These are phyloP conservation scores for Fusarium sp. DNA, from an alignment of 2,329 filamentous ascomycete genomes.

Conservation along the genomic window DNA sequence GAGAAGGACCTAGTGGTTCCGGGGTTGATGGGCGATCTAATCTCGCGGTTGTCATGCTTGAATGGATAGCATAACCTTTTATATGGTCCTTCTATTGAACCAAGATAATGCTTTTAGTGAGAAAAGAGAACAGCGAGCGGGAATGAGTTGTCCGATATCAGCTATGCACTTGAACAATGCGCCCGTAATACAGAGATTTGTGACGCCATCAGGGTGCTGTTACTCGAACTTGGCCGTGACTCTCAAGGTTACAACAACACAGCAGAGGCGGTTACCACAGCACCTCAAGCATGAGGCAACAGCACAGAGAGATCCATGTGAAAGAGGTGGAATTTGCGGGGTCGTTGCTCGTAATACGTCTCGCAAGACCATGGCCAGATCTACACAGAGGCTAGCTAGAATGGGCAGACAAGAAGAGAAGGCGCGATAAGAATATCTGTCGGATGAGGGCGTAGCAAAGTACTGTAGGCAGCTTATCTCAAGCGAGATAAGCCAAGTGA, in stretches of 20 bases:
- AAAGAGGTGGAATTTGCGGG: not conserved
- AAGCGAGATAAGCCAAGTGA: constrained; percentile 32
- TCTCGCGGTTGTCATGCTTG: not conserved
- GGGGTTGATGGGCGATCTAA: too few species aligned
- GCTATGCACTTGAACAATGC: not conserved
- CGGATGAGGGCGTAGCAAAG: constrained; percentile 11
- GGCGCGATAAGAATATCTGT: constrained; percentile 20
- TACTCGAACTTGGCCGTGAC: not conserved
- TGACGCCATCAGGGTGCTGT: constrained; percentile 20
- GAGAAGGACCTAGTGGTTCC: too few species aligned
- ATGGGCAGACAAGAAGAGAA: constrained; percentile 26
- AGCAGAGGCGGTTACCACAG: not conserved
- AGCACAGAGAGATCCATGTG: not conserved
- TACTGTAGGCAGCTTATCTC: constrained; percentile 31
- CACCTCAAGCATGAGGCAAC: not conserved
- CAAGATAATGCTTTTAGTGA: too few species aligned
- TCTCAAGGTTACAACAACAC: constrained; percentile 25
- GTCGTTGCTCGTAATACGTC: not conserved
- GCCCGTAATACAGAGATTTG: constrained; percentile 1
- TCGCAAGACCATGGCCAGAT: not conserved
- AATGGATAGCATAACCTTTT: not conserved
- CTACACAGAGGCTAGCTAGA: constrained; percentile 25
- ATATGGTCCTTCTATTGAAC: too few species aligned
- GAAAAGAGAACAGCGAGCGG: too few species aligned
- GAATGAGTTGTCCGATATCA: too few species aligned